These are phyloP conservation scores for Rutstroemia sydowiana DNA, from an alignment of 2,329 filamentous ascomycete genomes.

Conservation along the genomic window DNA sequence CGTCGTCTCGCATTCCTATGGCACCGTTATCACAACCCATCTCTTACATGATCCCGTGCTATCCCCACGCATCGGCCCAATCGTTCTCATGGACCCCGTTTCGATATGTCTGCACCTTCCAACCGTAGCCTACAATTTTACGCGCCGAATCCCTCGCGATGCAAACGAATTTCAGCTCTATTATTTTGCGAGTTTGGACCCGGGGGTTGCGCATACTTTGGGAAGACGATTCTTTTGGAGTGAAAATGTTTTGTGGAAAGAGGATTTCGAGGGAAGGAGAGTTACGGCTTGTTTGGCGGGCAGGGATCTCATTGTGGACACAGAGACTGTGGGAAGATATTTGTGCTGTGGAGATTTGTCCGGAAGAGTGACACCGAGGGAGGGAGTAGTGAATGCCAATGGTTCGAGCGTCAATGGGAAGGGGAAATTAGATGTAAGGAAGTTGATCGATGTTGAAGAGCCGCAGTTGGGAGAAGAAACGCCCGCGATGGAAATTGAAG, in stretches of 20 bases:
- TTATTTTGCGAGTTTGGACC: conserved; percentile 53
- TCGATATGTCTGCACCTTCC: conserved; percentile 53
- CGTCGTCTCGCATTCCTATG: conserved; percentile 46
- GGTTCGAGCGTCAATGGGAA: conserved; percentile 4
- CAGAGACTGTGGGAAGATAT: conserved; percentile 44
- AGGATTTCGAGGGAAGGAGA: conserved; percentile 38
- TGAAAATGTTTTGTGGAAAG: conserved; percentile 53
- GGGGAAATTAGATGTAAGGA: neutral
- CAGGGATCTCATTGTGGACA: conserved; percentile 48
- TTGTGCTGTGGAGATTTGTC: conserved; percentile 30
- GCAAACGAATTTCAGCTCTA: conserved; percentile 54
- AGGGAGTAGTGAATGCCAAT: conserved; percentile 16
- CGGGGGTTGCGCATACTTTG: conserved; percentile 50
- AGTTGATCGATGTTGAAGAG: conserved; percentile 4
- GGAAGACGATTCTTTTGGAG: conserved; percentile 54
- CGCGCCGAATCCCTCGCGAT: conserved; percentile 34
- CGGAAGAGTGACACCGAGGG: conserved; percentile 9
- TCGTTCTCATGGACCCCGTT: conserved; percentile 53
- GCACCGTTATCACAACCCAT: conserved; percentile 48
- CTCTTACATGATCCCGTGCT: conserved; percentile 40
- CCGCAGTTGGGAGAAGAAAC: neutral
- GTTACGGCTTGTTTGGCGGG: conserved; percentile 44
- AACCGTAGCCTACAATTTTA: conserved; percentile 58
- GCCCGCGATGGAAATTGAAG: neutral
- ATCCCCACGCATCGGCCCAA: conserved; percentile 38